phyloP scores from a whole-genome alignment of 139 green algal species.

The Chara braunii region DNA sequence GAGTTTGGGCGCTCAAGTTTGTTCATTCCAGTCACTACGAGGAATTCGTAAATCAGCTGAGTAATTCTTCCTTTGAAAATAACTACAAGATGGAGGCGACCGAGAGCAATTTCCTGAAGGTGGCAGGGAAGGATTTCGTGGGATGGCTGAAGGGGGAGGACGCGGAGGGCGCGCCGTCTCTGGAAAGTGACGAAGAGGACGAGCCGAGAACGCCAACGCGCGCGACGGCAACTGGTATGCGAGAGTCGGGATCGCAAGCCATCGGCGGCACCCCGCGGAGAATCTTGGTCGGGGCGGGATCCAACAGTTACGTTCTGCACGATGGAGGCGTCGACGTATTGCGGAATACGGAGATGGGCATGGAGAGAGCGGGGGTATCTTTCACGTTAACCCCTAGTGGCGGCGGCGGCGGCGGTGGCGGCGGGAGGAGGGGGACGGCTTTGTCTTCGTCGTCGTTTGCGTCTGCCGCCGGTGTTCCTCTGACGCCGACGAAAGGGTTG shows the following conservation, averaged over 20 bases:
- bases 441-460: not conserved
- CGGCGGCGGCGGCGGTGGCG: not conserved
- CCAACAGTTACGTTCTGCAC: slow-evolving; percentile 69
- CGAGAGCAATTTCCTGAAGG: slow-evolving; percentile 46
- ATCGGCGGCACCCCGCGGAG: slow-evolving; percentile 10
- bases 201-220: not conserved
- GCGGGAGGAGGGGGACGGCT: not conserved
- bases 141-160: slow-evolving; percentile 45
- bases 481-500: slow-evolving; percentile 46
- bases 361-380: slow-evolving; percentile 51
- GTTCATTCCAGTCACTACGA: not conserved
- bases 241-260: slow-evolving; percentile 2
- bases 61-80: slow-evolving; percentile 78
- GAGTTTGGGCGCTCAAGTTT: slow-evolving; percentile 27
- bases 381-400: not conserved
- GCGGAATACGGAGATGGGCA: slow-evolving; percentile 66
- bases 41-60: slow-evolving; percentile 32
- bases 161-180: slow-evolving; percentile 29
- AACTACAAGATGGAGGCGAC: slow-evolving; percentile 57
- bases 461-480: not conserved
- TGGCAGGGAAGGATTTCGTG: slow-evolving; percentile 47
- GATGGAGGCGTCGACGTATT: slow-evolving; percentile 75
- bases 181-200: slow-evolving; percentile 21
- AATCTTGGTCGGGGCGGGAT: slow-evolving; percentile 53
- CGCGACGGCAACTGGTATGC: slow-evolving; percentile 25